Conservation (phyloP, 2,329 filamentous ascomycete genomes). For the Aphanocladium album region DNA sequence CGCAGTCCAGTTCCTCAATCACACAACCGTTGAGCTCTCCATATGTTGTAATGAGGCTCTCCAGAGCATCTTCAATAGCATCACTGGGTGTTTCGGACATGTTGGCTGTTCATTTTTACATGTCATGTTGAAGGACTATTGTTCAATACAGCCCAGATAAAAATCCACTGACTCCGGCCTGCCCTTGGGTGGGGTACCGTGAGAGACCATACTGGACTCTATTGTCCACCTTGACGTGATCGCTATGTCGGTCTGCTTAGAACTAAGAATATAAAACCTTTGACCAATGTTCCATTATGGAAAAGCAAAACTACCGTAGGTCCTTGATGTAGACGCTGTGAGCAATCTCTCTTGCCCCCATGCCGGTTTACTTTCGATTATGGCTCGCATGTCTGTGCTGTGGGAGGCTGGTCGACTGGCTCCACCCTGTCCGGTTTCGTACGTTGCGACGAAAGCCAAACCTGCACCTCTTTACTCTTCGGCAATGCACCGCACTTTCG, state of each 20-base stretch:
- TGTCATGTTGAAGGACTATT: neutral
- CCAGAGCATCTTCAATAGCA: conserved; percentile 17
- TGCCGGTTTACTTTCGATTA: too few relatives aligned
- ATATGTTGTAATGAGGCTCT: conserved; percentile 60
- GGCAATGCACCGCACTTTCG: neutral
- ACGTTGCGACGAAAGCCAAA: neutral
- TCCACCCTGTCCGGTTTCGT: conserved; percentile 20
- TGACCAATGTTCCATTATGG: too few relatives aligned
- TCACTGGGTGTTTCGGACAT: neutral
- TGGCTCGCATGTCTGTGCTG: too few relatives aligned
- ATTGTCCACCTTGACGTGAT: neutral
- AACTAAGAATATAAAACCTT: too few relatives aligned
- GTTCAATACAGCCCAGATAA: neutral
- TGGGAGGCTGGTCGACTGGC: neutral
- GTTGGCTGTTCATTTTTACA: neutral
- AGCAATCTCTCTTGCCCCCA: too few relatives aligned
- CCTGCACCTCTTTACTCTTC: neutral
- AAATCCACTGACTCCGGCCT: neutral
- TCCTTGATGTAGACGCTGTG: too few relatives aligned
- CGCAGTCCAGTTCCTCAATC: conserved; percentile 56
- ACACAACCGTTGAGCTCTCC: conserved; percentile 62
- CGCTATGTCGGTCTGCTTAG: too few relatives aligned
- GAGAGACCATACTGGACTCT: too few relatives aligned
- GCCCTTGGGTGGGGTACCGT: neutral
- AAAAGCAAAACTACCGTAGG: too few relatives aligned